Evolutionary conservation across 2,329 filamentous ascomycete genomes (phyloP).

Genomic region (Scorias spongiosa): DNA sequence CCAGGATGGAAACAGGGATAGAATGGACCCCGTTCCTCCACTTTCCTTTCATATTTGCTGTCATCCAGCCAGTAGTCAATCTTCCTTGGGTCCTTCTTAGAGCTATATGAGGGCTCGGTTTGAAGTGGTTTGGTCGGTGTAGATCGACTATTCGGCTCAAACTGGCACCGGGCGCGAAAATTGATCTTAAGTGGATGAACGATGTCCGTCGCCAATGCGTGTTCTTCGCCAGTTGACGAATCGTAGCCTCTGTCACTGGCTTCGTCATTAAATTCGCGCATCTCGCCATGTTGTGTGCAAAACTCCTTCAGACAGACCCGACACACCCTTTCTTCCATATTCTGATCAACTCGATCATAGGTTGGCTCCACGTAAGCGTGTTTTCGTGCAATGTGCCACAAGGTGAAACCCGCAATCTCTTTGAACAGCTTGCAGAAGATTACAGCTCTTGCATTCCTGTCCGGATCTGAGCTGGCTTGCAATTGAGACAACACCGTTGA

Average conservation of each 20-base stretch:
- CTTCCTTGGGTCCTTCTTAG: background rate
- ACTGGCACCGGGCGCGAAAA: constrained; percentile 12
- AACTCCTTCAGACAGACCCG: constrained; percentile 14
- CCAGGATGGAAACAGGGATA: constrained; percentile 57
- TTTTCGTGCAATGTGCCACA: constrained; percentile 27
- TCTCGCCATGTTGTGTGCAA: constrained; percentile 28
- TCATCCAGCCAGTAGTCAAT: background rate
- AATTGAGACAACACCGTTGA: constrained; percentile 17
- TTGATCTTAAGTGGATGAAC: constrained; percentile 18
- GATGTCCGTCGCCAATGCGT: constrained; percentile 16
- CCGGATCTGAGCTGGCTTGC: constrained; percentile 8
- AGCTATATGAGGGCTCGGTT: background rate
- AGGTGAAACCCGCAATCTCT: constrained; percentile 19
- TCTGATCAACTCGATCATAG: background rate
- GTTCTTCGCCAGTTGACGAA: constrained; percentile 4
- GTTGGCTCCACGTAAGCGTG: background rate
- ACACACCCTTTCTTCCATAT: constrained; percentile 8
- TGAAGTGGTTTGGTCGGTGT: background rate
- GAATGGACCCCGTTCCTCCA: constrained; percentile 38
- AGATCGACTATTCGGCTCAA: constrained; percentile 4
- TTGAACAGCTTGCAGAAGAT: constrained; percentile 23
- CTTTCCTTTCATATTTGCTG: constrained; percentile 2
- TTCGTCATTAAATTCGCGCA: constrained; percentile 14
- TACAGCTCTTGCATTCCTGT: constrained; percentile 18
- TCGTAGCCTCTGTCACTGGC: constrained; percentile 6